Base-by-base conservation (phyloP, 2,329 filamentous ascomycete genomes). In the Venturia nashicola region DNA sequence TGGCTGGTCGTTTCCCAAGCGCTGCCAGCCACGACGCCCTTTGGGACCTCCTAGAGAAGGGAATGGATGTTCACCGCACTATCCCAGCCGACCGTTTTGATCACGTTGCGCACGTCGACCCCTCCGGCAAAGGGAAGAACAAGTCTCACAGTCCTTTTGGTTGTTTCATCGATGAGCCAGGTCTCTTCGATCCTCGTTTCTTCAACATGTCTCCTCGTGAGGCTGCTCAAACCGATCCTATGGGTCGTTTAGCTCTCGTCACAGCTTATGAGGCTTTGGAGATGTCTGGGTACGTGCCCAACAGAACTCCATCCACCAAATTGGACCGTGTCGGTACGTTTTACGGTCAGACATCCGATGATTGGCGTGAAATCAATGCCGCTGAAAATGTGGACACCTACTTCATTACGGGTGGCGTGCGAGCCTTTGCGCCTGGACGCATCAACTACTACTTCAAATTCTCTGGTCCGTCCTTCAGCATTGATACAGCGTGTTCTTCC, bases 141-240 rank as follows among this genome's bases (percentile, higher is more conserved):
- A 91, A 88, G 65, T 88, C 84, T 63, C 86, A 89, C 73, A 90
- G 88, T 1, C 87, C 86, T 3, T 90, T 85, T 69, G 89, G 89
- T 18, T 90, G 87, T 76, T 91, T 86, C 76, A 83, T 90, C 68
- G 85, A 90, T 66, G 83, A 91, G 66, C 88, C 89, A 0, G 88
- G 88, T 64, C 79, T 88, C 59, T 93, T 93, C 70, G 89, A 93
- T 69, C 86, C 88, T n/a, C 81, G 86, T 0, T 92, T 93, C 76
- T 93, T 93, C 82, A 91, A 91, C 75, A 91, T 93, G 86, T 91
- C 88, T 43, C 88, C 89, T 6, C 84, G 88, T 68, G 89, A 93
- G 75, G 90, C 90, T 36, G 83, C 85, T 61, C 88, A 91, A 71
- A 91, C 88, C 1, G 89, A 93, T 72, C 90, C 90, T 0, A 90